Percentiles rank a stretch among this genome's conserved stretches.
Evolutionary conservation across 768 basidiomycete genomes (phyloP).

Genomic region (Gloeophyllum trabeum): DNA sequence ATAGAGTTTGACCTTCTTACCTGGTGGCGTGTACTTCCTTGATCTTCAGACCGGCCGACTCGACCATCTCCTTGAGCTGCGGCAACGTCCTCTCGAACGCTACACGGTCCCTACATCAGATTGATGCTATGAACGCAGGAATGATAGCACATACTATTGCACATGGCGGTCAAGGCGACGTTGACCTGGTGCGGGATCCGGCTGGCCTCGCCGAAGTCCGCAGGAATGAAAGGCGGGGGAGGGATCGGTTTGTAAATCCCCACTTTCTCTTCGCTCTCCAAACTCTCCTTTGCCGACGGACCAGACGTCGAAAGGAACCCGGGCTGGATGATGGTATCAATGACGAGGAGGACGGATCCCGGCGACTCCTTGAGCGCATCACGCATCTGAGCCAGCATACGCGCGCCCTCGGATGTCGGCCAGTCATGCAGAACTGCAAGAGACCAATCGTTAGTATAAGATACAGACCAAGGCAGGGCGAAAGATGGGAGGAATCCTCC

Average conservation of each 20-base stretch:
- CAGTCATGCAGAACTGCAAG: constrained; percentile 29
- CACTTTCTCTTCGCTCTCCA: constrained; percentile 8
- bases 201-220: constrained; percentile 27
- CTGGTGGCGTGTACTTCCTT: constrained; percentile 27
- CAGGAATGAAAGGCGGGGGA: constrained; percentile 23
- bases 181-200: constrained; percentile 26
- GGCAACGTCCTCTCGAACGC: constrained; percentile 26
- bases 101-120: constrained; percentile 5
- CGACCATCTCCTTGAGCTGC: constrained; percentile 26
- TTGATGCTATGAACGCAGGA: background rate
- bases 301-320: constrained; percentile 16
- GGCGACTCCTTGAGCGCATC: constrained; percentile 23
- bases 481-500: too few species aligned
- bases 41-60: constrained; percentile 22
- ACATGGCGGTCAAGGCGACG: constrained; percentile 24
- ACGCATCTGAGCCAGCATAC: constrained; percentile 23
- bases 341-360: constrained; percentile 15
- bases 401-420: constrained; percentile 25
- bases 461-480: too few species aligned
- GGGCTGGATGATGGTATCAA: constrained; percentile 25
- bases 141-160: constrained; percentile 18
- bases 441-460: too few species aligned
- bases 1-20: constrained; percentile 10
- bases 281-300: constrained; percentile 7
- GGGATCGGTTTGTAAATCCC: constrained; percentile 19